Conservation (phyloP, 2,329 filamentous ascomycete species). For the Xylariales sp. region DNA sequence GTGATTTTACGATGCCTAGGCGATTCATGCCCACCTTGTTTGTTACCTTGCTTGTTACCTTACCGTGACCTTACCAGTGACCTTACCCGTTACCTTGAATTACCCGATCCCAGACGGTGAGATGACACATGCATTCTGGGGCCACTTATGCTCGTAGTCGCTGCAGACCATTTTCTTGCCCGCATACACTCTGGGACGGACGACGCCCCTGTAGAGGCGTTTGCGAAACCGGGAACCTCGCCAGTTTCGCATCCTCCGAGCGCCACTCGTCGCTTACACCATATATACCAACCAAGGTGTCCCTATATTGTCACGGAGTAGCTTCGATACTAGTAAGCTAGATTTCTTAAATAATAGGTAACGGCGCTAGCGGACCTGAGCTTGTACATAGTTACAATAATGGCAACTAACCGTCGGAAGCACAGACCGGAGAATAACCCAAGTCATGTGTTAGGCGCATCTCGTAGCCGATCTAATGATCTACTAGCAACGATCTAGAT, state of each 20-base stretch:
- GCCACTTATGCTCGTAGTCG: background rate
- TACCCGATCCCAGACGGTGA: background rate
- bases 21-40: constrained; percentile 8
- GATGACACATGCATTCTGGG: background rate
- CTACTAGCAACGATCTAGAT: background rate
- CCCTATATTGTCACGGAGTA: too few relatives aligned
- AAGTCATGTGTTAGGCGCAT: background rate
- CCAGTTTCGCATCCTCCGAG: constrained; percentile 7
- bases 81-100: constrained; percentile 13
- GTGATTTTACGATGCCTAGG: background rate
- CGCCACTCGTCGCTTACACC: background rate
- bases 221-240: constrained; percentile 3
- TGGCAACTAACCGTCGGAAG: too few relatives aligned
- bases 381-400: too few relatives aligned
- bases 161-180: background rate
- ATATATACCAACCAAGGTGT: background rate
- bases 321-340: too few relatives aligned
- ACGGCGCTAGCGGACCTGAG: too few relatives aligned
- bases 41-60: constrained; percentile 19
- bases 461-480: background rate
- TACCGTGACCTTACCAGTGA: constrained; percentile 16
- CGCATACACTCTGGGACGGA: background rate
- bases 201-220: background rate
- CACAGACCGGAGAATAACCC: too few relatives aligned
- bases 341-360: too few relatives aligned